Conservation (phyloP, 1,139 yeast species). For the Blastobotrys buckinghamii region DNA sequence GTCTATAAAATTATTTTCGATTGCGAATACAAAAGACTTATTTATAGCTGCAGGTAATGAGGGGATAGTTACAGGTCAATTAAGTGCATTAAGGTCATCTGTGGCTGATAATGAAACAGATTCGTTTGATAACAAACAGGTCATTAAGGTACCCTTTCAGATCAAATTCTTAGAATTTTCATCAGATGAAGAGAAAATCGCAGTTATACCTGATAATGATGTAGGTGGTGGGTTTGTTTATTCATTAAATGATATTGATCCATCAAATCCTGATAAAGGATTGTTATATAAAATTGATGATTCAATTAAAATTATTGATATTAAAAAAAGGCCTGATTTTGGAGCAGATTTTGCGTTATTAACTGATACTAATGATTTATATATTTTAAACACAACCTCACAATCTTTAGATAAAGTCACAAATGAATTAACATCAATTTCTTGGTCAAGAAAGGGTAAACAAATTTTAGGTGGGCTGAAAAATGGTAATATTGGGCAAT, state of each 20-base stretch:
- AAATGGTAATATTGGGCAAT: constrained; percentile 26
- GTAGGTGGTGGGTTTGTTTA: constrained; percentile 15
- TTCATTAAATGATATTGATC: constrained; percentile 4
- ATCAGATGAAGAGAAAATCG: constrained; percentile 20
- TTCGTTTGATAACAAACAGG: not conserved
- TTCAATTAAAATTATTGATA: constrained; percentile 10
- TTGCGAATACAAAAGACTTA: constrained; percentile 18
- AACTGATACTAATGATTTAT: constrained; percentile 19
- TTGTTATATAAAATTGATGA: constrained; percentile 4
- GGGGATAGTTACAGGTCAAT: constrained; percentile 17
- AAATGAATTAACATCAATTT: constrained; percentile 23
- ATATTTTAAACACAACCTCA: constrained; percentile 15
- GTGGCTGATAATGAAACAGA: constrained; percentile 1
- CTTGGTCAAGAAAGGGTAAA: constrained; percentile 35
- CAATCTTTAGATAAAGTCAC: constrained; percentile 11
- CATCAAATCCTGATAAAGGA: constrained; percentile 1
- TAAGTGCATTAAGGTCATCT: constrained; percentile 16
- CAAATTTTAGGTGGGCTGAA: constrained; percentile 27
- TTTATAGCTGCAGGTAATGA: constrained; percentile 23
- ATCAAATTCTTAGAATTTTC: constrained; percentile 18
- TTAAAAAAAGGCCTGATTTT: constrained; percentile 19
- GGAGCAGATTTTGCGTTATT: constrained; percentile 24
- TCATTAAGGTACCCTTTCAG: constrained; percentile 5
- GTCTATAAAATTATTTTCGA: constrained; percentile 15
- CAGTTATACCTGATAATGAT: constrained; percentile 13